Percentiles rank a stretch among this genome's conserved stretches.
Evolutionary conservation across 345 rosid species (phyloP).

Genomic region (Gossypium ekmanianum): DNA sequence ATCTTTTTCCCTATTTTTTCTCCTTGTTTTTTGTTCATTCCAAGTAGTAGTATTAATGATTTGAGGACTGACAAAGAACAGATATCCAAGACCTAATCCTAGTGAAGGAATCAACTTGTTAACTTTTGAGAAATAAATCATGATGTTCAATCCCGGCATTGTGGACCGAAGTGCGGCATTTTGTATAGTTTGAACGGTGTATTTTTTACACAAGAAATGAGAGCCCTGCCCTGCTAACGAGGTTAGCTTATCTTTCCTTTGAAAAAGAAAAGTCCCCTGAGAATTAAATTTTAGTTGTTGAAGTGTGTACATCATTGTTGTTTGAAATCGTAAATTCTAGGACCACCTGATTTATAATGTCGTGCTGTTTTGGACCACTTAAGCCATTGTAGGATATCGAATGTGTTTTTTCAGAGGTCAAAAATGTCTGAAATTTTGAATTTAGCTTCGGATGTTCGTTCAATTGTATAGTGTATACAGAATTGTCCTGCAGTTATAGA

Average conservation of each 20-base stretch:
- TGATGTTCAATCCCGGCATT: background rate
- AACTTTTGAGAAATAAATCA: background rate
- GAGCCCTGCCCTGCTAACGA: conserved; percentile 7
- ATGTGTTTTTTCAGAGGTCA: background rate
- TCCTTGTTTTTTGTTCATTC: background rate
- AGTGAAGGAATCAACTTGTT: conserved; percentile 1
- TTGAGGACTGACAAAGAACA: background rate
- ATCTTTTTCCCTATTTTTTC: background rate
- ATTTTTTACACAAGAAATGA: background rate
- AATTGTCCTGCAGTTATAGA: background rate
- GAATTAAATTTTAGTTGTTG: conserved; percentile 10
- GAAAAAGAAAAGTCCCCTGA: background rate
- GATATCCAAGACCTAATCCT: background rate
- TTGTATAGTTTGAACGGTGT: background rate
- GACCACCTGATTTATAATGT: conserved; percentile 13
- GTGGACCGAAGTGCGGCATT: background rate
- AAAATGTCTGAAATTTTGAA: background rate
- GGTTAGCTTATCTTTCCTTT: conserved; percentile 14
- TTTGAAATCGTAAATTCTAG: conserved; percentile 8
- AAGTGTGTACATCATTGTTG: conserved; percentile 13
- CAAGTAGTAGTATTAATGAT: background rate
- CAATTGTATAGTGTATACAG: background rate
- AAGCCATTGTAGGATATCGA: background rate
- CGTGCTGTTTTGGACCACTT: conserved; percentile 10
- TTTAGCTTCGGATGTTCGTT: background rate